Percentiles rank a stretch among this genome's conserved stretches.
These are phyloP conservation scores for Litsea cubeba DNA, from an alignment of 164 flowering plant genomes.

Conservation along the genomic window DNA sequence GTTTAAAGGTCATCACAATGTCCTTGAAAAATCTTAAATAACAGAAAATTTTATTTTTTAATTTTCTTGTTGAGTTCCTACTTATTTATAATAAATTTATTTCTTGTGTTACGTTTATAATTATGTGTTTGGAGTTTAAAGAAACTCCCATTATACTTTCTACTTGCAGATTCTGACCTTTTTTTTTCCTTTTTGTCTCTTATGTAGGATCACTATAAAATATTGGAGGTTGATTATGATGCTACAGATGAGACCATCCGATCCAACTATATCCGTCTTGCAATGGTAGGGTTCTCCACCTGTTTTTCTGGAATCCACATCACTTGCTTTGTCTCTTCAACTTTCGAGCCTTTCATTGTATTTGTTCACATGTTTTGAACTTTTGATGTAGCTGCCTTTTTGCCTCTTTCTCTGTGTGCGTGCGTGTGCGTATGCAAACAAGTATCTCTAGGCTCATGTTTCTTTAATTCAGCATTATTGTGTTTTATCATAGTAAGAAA, in stretches of 20 bases:
- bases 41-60: too few relatives aligned
- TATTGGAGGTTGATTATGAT: slow-evolving; percentile 73
- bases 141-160: too few relatives aligned
- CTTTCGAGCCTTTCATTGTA: neutral
- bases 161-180: too few relatives aligned
- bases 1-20: too few relatives aligned
- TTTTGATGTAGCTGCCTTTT: neutral
- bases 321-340: slow-evolving; percentile 2
- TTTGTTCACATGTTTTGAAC: neutral
- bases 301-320: neutral
- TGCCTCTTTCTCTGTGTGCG: neutral
- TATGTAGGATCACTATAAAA: slow-evolving; percentile 68
- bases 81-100: too few relatives aligned
- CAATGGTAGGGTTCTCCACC: slow-evolving; percentile 48
- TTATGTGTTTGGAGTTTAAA: too few relatives aligned
- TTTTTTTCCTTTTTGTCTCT: neutral
- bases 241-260: slow-evolving; percentile 85
- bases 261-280: slow-evolving; percentile 86
- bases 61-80: too few relatives aligned
- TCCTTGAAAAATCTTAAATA: too few relatives aligned
- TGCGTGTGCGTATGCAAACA: too few relatives aligned
- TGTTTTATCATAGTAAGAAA: too few relatives aligned
- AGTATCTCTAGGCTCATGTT: neutral
- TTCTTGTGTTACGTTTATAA: too few relatives aligned
- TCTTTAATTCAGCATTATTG: neutral